Conservation (phyloP, 2,329 filamentous ascomycete species). For the Aspergillus ochraceus region DNA sequence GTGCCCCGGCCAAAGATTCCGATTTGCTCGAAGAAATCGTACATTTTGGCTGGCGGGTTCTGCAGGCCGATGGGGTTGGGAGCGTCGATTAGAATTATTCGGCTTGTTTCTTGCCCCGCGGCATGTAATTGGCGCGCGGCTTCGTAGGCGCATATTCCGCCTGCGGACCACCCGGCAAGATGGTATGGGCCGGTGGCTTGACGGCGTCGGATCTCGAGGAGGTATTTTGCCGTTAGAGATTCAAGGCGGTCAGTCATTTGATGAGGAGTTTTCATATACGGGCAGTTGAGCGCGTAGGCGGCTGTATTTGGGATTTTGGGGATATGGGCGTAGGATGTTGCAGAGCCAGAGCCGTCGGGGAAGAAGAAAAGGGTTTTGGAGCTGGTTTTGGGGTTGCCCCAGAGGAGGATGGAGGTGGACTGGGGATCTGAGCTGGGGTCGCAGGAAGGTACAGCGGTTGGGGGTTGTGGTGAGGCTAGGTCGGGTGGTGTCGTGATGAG, state of each 20-base stretch:
- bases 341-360: constrained; percentile 49
- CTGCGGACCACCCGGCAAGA: constrained; percentile 74
- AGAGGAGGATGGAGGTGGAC: constrained; percentile 44
- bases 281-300: constrained; percentile 46
- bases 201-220: constrained; percentile 48
- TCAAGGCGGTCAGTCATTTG: constrained; percentile 37
- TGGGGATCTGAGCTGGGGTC: constrained; percentile 31
- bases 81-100: constrained; percentile 66
- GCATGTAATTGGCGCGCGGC: constrained; percentile 60
- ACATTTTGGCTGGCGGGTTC: constrained; percentile 59
- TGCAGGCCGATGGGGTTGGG: constrained; percentile 68
- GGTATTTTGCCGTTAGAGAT: constrained; percentile 38
- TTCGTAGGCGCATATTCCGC: constrained; percentile 71
- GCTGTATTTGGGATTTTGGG: constrained; percentile 42
- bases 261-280: constrained; percentile 45
- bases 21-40: constrained; percentile 51
- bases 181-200: constrained; percentile 60
- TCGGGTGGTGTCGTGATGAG: constrained; percentile 10
- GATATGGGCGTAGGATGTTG: constrained; percentile 47
- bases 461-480: constrained; percentile 18
- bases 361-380: constrained; percentile 45
- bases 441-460: background rate
- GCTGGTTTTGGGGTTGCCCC: constrained; percentile 45
- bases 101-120: constrained; percentile 55
- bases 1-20: constrained; percentile 49